Evolutionary conservation across 306 rosid genomes (phyloP), one percentile per base, ranked within the genome.

Genomic region (Clitoria ternatea): DNA sequence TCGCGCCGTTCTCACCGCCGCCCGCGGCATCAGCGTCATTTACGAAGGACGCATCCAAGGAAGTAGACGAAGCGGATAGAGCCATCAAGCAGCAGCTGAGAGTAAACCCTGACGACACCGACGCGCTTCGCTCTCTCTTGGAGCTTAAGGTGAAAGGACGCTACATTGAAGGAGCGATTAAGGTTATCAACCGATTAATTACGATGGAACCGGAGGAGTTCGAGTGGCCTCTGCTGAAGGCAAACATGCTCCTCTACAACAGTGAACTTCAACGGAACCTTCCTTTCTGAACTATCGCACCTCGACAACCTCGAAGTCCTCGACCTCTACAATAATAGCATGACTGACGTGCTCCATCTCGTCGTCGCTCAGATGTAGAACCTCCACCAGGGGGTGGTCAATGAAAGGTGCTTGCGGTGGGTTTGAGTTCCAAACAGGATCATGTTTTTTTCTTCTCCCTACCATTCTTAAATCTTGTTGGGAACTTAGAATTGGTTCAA

Each of bases 191-290:
- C 66, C 92, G 91, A 29, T 78, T 89, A 26, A 89, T 87, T 39
- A 87, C 84, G 44, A 73, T 86, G 15, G 96, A 95, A 17, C 97
- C 96, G 18, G 76, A 85, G 12, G 99, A 95, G 12, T 47, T 1
- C 0, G 99, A 95, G 55, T 95, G 99, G 99, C 82, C 78, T 0
- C 66, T 95, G 69, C 72, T 95, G 53, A 95, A 91, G 69, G 99
- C 97, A 26, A 87, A 89, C 66, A 66, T 95, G 70, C 69, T 81
- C 63, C 70, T 83, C 78, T 82, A 77, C 75, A 83, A 74, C 70
- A 96, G 81, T 0, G 72, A 89, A 43, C 37, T 66, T n/a, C n/a
- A n/a, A n/a, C n/a, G n/a, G n/a, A n/a, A n/a, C n/a, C n/a, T n/a
- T n/a, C n/a, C n/a, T n/a, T n/a, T n/a, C n/a, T n/a, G n/a, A n/a